Conservation (phyloP, 108 stramenopile species). For the Pseudonitzschia delicatissima region DNA sequence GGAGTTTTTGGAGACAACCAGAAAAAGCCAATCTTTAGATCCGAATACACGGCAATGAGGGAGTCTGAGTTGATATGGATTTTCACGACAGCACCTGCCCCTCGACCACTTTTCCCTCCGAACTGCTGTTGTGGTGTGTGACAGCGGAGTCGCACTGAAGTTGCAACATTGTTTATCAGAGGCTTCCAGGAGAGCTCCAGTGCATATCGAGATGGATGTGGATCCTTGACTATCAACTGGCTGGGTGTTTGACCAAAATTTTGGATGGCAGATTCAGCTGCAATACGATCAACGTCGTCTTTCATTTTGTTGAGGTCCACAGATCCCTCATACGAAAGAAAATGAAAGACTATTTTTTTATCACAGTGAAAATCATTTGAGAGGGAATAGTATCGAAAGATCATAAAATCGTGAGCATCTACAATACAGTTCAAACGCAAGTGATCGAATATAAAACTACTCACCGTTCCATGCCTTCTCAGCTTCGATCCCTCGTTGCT, state of each 20-base stretch:
- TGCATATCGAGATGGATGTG: conserved; percentile 60
- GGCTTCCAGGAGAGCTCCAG: conserved; percentile 54
- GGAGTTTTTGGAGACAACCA: conserved; percentile 40
- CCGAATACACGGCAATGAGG: conserved; percentile 65
- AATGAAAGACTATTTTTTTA: conserved; percentile 80
- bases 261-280: conserved; percentile 91
- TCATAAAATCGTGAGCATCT: too few species aligned
- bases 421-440: too few species aligned
- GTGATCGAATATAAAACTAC: background rate
- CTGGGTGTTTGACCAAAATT: conserved; percentile 97
- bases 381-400: too few species aligned
- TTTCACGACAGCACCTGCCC: conserved; percentile 52
- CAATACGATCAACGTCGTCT: conserved; percentile 77
- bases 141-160: conserved; percentile 44
- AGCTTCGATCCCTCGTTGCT: conserved; percentile 93
- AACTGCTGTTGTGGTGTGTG: conserved; percentile 76
- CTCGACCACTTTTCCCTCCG: conserved; percentile 40
- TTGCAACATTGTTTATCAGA: conserved; percentile 44
- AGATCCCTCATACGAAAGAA: conserved; percentile 96
- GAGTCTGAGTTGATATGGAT: conserved; percentile 49
- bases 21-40: conserved; percentile 72
- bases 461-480: conserved; percentile 24
- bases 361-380: too few species aligned
- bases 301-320: conserved; percentile 93
- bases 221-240: conserved; percentile 72